Evolutionary conservation across 148 eudicot species (phyloP), one percentile per base, ranked within the genome.

Genomic region (Camellia sinensis): DNA sequence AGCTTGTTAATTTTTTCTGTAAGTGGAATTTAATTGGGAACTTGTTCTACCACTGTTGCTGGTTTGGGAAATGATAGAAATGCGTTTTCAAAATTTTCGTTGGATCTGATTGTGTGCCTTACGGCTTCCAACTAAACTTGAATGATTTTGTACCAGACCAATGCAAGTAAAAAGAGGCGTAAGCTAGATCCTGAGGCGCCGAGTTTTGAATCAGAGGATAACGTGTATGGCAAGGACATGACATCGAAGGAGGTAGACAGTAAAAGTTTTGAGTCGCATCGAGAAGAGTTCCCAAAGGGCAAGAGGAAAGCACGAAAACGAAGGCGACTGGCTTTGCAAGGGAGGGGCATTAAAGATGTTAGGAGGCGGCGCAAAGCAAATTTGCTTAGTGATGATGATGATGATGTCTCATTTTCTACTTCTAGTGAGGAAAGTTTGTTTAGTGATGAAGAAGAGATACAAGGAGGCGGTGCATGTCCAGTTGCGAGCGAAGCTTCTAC

Each of bases 261-360:
- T 79, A 88, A 88, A 80, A 90, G 84, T 83, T 70, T 87, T 60
- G 90, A 94, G 59, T 86, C 95, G 48, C 87, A 86, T 44, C 89
- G 82, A 69, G 97, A 92, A 77, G 97, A 93, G 13, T 88, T 87
- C 71, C 94, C 97, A 0, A 96, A 90, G 85, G 94, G 99, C 57
- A 93, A 94, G 83, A 84, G 95, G 66, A 89, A 93, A 77, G 93
- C 92, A 68, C 88, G 97, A 69, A 93, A 92, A 50, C 87, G 92
- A 64, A 89, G 92, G 86, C 84, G 95, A 72, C 84, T 90, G 63
- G 88, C 94, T 62, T 77, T 87, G 67, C 91, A 81, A 76, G 93
- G 94, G 59, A 90, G 91, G 84, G 87, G 88, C 48, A 81, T 89
- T 4, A 90, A 87, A 77, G 93, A 89, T 77, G 87, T 86, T 44